These are phyloP conservation scores for Alternaria postmessia DNA, from an alignment of 2,329 filamentous ascomycete species.

Conservation along the genomic window DNA sequence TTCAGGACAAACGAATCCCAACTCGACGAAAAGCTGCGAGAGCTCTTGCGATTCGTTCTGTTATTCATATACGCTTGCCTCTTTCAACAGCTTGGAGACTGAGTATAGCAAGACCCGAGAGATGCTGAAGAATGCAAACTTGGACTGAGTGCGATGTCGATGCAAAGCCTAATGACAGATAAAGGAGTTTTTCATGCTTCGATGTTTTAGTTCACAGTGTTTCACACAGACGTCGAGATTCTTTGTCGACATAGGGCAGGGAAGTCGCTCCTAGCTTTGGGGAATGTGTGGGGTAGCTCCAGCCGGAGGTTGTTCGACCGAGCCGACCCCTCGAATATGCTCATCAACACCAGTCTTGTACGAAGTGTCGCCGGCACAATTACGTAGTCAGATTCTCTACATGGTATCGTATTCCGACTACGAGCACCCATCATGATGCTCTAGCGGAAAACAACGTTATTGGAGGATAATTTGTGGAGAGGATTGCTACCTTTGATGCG, in stretches of 20 bases:
- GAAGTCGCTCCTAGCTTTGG: no score
- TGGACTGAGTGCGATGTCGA: no score
- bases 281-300: neutral
- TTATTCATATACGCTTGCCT: neutral
- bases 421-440: neutral
- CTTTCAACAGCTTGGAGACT: neutral
- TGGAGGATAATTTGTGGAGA: neutral
- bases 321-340: neutral
- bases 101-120: neutral
- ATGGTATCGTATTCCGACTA: neutral
- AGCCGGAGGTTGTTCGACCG: neutral
- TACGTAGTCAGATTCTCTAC: neutral
- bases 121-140: neutral
- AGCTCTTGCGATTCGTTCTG: neutral
- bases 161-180: no score
- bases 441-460: neutral
- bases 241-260: no score
- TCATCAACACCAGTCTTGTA: neutral
- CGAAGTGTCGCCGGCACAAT: neutral
- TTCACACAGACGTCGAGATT: no score
- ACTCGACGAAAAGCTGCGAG: neutral
- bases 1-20: accelerated
- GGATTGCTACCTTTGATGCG: neutral
- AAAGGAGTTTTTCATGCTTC: no score
- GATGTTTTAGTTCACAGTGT: no score